Evolutionary conservation across 805 yeast genomes (phyloP), one percentile per base, ranked within the genome.

Genomic region (Myxozyma sirexii): DNA sequence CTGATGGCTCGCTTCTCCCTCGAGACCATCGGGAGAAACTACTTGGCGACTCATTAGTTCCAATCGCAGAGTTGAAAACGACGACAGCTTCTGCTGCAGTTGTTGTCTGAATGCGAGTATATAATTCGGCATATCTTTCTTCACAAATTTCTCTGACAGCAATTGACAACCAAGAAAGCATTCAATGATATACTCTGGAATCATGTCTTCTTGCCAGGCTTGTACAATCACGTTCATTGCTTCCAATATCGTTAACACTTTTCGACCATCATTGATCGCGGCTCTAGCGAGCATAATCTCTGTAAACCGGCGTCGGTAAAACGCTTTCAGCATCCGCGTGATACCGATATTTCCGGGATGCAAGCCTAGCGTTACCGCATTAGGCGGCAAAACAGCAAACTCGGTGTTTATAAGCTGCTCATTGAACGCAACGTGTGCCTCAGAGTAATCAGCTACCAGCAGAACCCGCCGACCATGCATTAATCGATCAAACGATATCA

Each of bases 391-490:
- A 12, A 62, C 45, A 23, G 56, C 7, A 7, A 62, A 42, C 35
- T 62, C 66, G 3, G 61, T 60, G 35, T 62, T 54, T 15, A 29
- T 4, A 13, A 62, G 43, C 41, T 13, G 35, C 7, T 45, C 59
- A 24, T 42, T 26, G 15, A 46, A 35, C 27, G 54, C n/a, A 26
- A 54, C 27, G 37, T 62, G 66, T n/a, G 58, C 54, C 8, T 42
- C 50, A 23, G 57, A 43, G 33, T 56, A 52, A 56, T 62, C 66
- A 12, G 61, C 61, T 21, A 62, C 49, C 27, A 62, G 42, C 26
- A 62, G 31, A 26, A 59, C 65, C 3, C 57, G 47, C 13, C 66
- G 64, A 10, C 63, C 63, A 6, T 21, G 37, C 64, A 62, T 62
- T 29, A 21, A 37, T 5, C 7, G 35, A 29, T 62, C 66, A 44